A percentile compares a stretch with the other conserved stretches of the same genome.
Evolutionary conservation across 169 alveolate species (phyloP).

Genomic region (Eimeria mitis): DNA sequence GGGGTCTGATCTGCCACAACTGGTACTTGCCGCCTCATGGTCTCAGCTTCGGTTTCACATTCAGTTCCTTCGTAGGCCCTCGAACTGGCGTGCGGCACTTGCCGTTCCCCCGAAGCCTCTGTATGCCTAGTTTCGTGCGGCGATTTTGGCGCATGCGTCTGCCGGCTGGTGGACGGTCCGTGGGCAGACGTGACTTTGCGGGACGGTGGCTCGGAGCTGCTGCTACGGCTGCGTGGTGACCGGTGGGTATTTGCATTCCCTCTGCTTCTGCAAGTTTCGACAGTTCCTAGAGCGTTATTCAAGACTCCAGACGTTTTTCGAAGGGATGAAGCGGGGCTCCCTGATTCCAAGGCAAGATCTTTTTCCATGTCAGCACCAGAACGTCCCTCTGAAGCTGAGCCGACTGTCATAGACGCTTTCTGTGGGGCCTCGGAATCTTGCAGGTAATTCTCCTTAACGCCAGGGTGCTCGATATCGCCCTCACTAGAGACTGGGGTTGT

Average conservation of each 20-base stretch:
- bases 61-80: background rate
- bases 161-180: conserved; percentile 9
- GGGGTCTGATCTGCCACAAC: background rate
- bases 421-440: conserved; percentile 3
- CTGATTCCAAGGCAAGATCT: background rate
- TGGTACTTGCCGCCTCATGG: background rate
- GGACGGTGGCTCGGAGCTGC: conserved; percentile 65
- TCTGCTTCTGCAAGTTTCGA: conserved; percentile 39
- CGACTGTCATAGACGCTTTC: background rate
- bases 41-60: background rate
- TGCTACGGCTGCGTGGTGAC: conserved; percentile 69
- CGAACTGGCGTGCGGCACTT: background rate
- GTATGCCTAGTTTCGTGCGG: conserved; percentile 27
- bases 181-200: conserved; percentile 2
- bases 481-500: conserved; percentile 2
- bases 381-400: background rate
- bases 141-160: background rate
- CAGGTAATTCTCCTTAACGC: background rate
- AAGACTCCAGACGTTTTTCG: conserved; percentile 2
- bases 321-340: background rate
- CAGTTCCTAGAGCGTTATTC: background rate
- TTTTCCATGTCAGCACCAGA: background rate
- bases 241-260: conserved; percentile 11
- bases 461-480: background rate
- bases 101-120: background rate